Evolutionary conservation across 257 asterid species (phyloP), one percentile per base, ranked within the genome.

Genomic region (Capsicum chinense): DNA sequence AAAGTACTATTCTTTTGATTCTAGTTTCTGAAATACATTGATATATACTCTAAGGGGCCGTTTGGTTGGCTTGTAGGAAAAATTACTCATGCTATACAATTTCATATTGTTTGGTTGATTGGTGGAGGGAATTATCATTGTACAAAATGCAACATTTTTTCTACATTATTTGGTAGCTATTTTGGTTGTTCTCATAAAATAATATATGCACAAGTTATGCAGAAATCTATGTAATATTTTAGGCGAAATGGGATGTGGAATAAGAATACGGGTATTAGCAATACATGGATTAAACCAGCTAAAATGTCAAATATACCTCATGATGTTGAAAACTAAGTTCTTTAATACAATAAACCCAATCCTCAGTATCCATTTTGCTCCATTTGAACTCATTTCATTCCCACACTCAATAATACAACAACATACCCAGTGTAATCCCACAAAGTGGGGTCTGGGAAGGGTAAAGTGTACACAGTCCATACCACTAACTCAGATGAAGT

Each of bases 201-300:
- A 66, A 66, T 33, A 66, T 66, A 5, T 66, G n/a, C 71, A 33
- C 0, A 66, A 66, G 10, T 66, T 66, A 33, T 66, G 44, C 39
- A 39, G 71, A 66, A 66, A 66, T 66, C 44, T 13, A 64, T 64
- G 71, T 66, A 66, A 66, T 66, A 66, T 66, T 66, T 33, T 66
- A 66, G n/a, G 71, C 71, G 39, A 8, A 6, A 15, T 66, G 12
- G 47, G 26, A 66, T 66, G 47, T 33, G 47, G 71, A 66, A 66
- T 12, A 2, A 66, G 14, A 66, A 66, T 66, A 66, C 0, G 10
- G 71, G 71, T 66, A 66, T 33, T 66, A 33, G 11, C 47, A 66
- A 6, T 33, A 66, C 15, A 66, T 33, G 47, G 47, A 33, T 13
- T 66, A 66, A 66, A 66, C 71, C 15, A 66, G 33, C 71, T 12